These are phyloP conservation scores for Hymenoscyphus fructigenus DNA, from an alignment of 2,329 filamentous ascomycete species.

Conservation along the genomic window DNA sequence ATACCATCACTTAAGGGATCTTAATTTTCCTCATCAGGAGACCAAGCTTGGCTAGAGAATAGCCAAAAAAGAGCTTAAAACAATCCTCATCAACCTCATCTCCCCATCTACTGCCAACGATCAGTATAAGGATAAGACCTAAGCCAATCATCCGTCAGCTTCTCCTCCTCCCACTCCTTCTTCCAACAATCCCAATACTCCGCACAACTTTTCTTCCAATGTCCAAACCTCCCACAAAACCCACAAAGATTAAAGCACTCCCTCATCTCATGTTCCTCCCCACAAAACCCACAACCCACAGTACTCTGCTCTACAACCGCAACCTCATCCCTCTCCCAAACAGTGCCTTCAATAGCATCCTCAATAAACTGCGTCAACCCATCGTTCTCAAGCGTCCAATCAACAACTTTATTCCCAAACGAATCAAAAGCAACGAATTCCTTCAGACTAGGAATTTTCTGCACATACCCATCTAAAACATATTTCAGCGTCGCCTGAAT, in stretches of 20 bases:
- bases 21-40: too few species aligned
- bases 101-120: not conserved
- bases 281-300: not conserved
- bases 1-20: too few species aligned
- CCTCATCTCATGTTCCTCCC: not conserved
- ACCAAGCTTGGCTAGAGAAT: too few species aligned
- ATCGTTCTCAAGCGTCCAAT: not conserved
- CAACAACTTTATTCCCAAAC: not conserved
- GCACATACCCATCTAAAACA: not conserved
- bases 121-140: not conserved
- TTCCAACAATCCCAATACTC: slow-evolving; percentile 1
- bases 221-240: not conserved
- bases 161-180: not conserved
- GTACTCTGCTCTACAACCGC: not conserved
- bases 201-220: not conserved
- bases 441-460: not conserved
- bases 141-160: not conserved
- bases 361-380: not conserved
- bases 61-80: not conserved
- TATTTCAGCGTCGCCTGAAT: not conserved
- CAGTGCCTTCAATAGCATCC: not conserved
- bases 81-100: too few species aligned
- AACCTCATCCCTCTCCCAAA: not conserved
- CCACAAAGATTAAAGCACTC: not conserved
- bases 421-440: not conserved